A percentile compares a stretch with the other conserved stretches of the same genome.
Evolutionary conservation across 176 grass and related monocot genomes (phyloP).

Genomic region (Raddia distichophylla): DNA sequence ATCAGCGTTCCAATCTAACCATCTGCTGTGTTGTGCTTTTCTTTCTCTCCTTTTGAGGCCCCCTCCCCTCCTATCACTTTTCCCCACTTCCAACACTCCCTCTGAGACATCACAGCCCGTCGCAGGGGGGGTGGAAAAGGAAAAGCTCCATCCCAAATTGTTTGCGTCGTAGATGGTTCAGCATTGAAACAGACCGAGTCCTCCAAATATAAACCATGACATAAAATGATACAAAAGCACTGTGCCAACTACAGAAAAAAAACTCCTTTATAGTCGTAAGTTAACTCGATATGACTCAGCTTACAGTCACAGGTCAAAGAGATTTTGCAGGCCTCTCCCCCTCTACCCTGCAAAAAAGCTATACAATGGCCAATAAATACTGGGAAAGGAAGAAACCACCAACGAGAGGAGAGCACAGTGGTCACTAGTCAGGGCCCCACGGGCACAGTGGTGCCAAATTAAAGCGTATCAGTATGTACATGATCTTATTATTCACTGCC

Average conservation of each 20-base stretch:
- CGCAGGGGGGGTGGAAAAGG: too few relatives aligned
- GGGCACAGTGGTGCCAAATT: slow-evolving; percentile 45
- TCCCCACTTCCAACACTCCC: slow-evolving; percentile 53
- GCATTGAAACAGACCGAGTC: too few relatives aligned
- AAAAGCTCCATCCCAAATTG: too few relatives aligned
- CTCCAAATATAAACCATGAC: too few relatives aligned
- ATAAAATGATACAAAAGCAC: too few relatives aligned
- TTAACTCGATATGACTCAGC: too few relatives aligned
- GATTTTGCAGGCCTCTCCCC: not conserved
- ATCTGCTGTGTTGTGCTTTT: slow-evolving; percentile 43
- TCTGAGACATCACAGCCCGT: slow-evolving; percentile 33
- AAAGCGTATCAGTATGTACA: slow-evolving; percentile 89
- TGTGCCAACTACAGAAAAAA: too few relatives aligned
- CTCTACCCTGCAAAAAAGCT: slow-evolving; percentile 64
- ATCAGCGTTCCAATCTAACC: slow-evolving; percentile 59
- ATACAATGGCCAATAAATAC: slow-evolving; percentile 61
- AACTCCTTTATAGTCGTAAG: too few relatives aligned
- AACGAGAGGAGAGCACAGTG: slow-evolving; percentile 36
- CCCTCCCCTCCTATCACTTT: slow-evolving; percentile 46
- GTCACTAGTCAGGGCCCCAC: slow-evolving; percentile 28
- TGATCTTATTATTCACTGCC: slow-evolving; percentile 64
- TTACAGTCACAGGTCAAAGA: too few relatives aligned
- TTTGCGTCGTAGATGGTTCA: too few relatives aligned
- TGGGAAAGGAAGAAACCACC: slow-evolving; percentile 56
- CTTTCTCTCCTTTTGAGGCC: slow-evolving; percentile 70